These are phyloP conservation scores for Penicillium paradoxum DNA, from an alignment of 495 filamentous ascomycete genomes.

Conservation along the genomic window DNA sequence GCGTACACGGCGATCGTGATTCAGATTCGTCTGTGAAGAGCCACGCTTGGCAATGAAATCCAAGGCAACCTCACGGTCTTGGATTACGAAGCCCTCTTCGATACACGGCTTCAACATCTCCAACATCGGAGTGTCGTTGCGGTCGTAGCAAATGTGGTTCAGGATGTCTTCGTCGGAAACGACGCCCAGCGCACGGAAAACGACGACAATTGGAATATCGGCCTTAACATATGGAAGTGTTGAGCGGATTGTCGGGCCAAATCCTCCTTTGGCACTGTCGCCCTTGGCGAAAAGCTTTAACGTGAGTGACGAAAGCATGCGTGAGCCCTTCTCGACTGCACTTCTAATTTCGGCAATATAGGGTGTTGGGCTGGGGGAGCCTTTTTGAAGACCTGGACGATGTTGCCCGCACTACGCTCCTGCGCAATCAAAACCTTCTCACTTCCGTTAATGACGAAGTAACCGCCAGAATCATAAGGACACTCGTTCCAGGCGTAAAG, in stretches of 20 bases:
- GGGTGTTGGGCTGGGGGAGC: slow-evolving; percentile 79
- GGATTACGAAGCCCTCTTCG: slow-evolving; percentile 92
- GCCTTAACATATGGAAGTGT: slow-evolving; percentile 89
- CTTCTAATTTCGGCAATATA: slow-evolving; percentile 95
- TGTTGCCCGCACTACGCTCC: slow-evolving; percentile 94
- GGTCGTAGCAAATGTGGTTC: slow-evolving; percentile 94
- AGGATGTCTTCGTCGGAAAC: slow-evolving; percentile 98
- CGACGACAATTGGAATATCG: slow-evolving; percentile 88
- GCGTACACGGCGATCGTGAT: slow-evolving; percentile 79
- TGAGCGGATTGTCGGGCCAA: slow-evolving; percentile 82
- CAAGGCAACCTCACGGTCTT: slow-evolving; percentile 90
- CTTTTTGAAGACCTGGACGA: slow-evolving; percentile 98
- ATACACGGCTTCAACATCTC: slow-evolving; percentile 96
- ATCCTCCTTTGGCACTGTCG: slow-evolving; percentile 66
- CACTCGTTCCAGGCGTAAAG: slow-evolving; percentile 90
- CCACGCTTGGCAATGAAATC: slow-evolving; percentile 95
- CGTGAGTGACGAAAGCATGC: slow-evolving; percentile 83
- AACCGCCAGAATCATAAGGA: slow-evolving; percentile 95
- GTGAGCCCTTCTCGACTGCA: slow-evolving; percentile 90
- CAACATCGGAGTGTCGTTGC: slow-evolving; percentile 91
- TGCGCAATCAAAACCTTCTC: slow-evolving; percentile 99
- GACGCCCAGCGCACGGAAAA: slow-evolving; percentile 92
- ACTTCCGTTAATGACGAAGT: slow-evolving; percentile 99
- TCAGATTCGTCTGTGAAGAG: slow-evolving; percentile 61
- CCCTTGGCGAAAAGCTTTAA: slow-evolving; percentile 85